Evolutionary conservation across 2,329 filamentous ascomycete genomes (phyloP), one percentile per base, ranked within the genome.

Genomic region (Trematosphaeria pertusa): DNA sequence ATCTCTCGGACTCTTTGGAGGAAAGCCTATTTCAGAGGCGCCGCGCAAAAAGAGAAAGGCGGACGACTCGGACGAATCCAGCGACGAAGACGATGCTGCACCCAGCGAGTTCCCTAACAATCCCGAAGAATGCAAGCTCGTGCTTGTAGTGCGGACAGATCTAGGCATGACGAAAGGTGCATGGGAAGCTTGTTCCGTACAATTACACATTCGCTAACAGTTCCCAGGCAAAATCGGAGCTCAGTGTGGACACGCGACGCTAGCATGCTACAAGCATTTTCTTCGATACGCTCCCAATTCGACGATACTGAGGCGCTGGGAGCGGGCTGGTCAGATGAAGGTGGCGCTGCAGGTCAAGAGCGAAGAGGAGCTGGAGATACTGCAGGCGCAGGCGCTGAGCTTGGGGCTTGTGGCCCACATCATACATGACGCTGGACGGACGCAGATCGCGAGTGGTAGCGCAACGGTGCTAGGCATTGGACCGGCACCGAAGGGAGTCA

Each of bases 151-250:
- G 44, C 79, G 94, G 67, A 96, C 91, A 14, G 94, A 99, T 75
- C 74, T 99, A 63, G 93, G 93, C 62, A 99, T 99, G 94, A 94
- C 89, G 8, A 97, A 96, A 77, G 93, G 93, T 94, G 78, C n/a
- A n/a, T n/a, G n/a, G n/a, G n/a, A n/a, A n/a, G n/a, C n/a, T n/a
- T n/a, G n/a, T n/a, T n/a, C n/a, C n/a, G n/a, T n/a, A n/a, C n/a
- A n/a, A n/a, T n/a, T n/a, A n/a, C n/a, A n/a, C n/a, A n/a, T n/a
- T n/a, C n/a, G n/a, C 44, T 54, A 31, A 55, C 43, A 37, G 14
- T 21, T 15, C 17, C 35, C 55, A 96, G 93, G 93, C 64, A 99
- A 99, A 81, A 97, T 97, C 64, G 94, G 91, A 46, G 94, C 94
- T 6, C 94, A 97, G 75, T 93, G 89, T 75, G 89, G 87, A 38